Percentiles rank a stretch among this genome's conserved stretches.
phyloP scores from a whole-genome alignment of 2,329 filamentous ascomycete genomes.

The Botrytis fragariae region DNA sequence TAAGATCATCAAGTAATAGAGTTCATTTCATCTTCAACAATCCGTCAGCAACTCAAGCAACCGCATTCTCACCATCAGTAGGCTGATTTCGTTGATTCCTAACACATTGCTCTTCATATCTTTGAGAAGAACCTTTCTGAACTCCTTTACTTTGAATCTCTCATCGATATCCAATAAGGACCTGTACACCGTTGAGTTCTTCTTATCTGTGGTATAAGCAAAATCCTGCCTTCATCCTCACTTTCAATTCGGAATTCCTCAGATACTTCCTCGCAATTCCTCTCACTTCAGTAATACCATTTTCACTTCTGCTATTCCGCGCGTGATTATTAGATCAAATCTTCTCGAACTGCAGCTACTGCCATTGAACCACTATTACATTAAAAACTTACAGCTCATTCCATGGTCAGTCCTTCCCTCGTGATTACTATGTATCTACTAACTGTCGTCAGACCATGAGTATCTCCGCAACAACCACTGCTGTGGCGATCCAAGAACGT shows the following conservation, averaged over 20 bases:
- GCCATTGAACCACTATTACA: background rate
- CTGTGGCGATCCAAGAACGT: constrained; percentile 1
- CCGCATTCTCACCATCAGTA: background rate
- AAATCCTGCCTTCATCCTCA: background rate
- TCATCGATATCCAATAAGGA: background rate
- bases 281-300: background rate
- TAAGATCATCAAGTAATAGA: background rate
- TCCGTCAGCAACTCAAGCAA: background rate
- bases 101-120: background rate
- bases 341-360: background rate
- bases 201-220: background rate
- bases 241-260: background rate
- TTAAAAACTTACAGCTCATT: background rate
- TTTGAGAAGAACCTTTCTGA: background rate
- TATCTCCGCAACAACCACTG: background rate
- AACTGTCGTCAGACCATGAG: constrained; percentile 3
- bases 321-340: constrained; percentile 6
- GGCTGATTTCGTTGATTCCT: background rate
- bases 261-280: background rate
- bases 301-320: background rate
- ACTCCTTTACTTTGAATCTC: background rate
- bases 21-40: background rate
- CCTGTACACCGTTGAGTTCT: background rate
- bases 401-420: background rate
- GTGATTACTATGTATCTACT: background rate